Evolutionary conservation across 495 filamentous ascomycete genomes (phyloP).

Genomic region (Penicillium crystallinum): DNA sequence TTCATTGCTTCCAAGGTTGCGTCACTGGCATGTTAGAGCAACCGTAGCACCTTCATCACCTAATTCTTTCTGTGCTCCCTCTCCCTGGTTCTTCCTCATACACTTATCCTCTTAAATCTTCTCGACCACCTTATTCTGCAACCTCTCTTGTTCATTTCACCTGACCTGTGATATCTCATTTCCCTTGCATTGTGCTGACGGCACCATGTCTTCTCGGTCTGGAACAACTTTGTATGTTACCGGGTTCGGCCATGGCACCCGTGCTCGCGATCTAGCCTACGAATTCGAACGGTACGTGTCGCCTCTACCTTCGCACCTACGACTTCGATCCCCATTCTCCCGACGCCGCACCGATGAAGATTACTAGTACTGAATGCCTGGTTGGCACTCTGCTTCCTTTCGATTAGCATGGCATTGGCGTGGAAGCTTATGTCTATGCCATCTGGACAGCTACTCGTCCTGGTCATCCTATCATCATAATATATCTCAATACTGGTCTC

Average conservation of each 20-base stretch:
- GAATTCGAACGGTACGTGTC: constrained; percentile 99
- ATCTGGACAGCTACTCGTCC: constrained; percentile 5
- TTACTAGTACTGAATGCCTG: neutral
- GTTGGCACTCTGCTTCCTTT: neutral
- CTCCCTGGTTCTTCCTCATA: neutral
- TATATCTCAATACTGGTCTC: neutral
- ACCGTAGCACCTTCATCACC: constrained; percentile 11
- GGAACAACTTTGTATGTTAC: constrained; percentile 94
- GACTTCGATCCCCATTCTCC: constrained; percentile 4
- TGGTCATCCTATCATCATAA: constrained; percentile 12
- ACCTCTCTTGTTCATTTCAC: neutral
- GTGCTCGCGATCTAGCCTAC: constrained; percentile 99
- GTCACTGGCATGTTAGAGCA: constrained; percentile 2
- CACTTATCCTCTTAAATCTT: constrained; percentile 4
- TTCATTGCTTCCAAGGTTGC: constrained; percentile 17
- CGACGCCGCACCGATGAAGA: constrained; percentile 16
- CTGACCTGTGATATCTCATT: neutral
- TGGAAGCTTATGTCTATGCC: neutral
- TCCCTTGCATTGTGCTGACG: neutral
- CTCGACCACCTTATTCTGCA: neutral
- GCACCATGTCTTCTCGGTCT: constrained; percentile 84
- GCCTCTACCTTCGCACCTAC: constrained; percentile 41
- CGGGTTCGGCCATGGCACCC: constrained; percentile 98
- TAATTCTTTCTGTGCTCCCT: neutral
- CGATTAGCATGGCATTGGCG: neutral